These are phyloP conservation scores for Macrocystidia cucumis DNA, from an alignment of 1,284 basidiomycete genomes.

Conservation along the genomic window DNA sequence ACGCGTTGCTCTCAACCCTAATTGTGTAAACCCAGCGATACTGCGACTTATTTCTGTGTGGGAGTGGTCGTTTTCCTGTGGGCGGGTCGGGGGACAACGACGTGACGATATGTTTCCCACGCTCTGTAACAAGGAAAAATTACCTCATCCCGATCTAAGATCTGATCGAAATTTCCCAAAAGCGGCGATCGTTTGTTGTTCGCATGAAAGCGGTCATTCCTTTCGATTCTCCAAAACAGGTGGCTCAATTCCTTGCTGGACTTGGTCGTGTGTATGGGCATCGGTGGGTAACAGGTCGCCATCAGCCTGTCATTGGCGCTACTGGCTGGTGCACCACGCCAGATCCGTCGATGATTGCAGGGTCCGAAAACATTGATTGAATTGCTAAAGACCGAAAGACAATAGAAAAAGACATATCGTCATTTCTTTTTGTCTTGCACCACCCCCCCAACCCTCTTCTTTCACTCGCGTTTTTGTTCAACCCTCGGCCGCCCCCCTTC, in stretches of 20 bases:
- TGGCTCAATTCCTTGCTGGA: slow-evolving; percentile 5
- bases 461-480: slow-evolving; percentile 23
- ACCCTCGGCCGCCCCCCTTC: no score
- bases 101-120: no score
- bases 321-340: neutral
- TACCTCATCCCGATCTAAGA: no score
- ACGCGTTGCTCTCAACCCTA: no score
- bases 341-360: neutral
- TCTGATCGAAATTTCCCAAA: slow-evolving; percentile 17
- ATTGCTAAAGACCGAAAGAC: slow-evolving; percentile 1
- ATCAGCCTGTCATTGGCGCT: neutral
- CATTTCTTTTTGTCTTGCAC: slow-evolving; percentile 11
- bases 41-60: neutral
- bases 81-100: neutral
- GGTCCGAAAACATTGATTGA: neutral
- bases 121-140: no score
- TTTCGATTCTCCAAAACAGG: slow-evolving; percentile 19
- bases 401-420: slow-evolving; percentile 4
- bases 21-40: neutral
- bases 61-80: neutral
- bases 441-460: slow-evolving; percentile 12
- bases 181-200: slow-evolving; percentile 18
- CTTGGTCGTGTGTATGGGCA: slow-evolving; percentile 6
- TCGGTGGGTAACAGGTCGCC: neutral
- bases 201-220: slow-evolving; percentile 19